Base-by-base conservation (phyloP, 371 early-diverging fungal species). In the Mortierella sp. region DNA sequence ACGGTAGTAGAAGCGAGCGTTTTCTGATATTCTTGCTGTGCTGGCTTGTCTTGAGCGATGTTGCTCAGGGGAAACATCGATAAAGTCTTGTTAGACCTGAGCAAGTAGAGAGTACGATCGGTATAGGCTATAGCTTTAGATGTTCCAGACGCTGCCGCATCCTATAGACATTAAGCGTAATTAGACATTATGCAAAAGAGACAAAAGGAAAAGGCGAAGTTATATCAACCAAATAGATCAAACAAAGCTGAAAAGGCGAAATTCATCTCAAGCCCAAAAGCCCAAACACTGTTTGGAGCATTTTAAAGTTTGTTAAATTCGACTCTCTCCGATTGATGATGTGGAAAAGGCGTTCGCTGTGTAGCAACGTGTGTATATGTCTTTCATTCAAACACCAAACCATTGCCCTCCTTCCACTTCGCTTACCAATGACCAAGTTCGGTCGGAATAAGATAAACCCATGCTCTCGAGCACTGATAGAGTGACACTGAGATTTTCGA, bases 371-470 rank as follows among this genome's bases (percentile, higher is more conserved):
- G n/a, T n/a, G n/a, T n/a, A n/a, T n/a, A n/a, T n/a, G n/a, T n/a
- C n/a, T n/a, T n/a, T n/a, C n/a, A n/a, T n/a, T n/a, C n/a, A n/a
- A n/a, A n/a, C n/a, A n/a, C n/a, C n/a, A n/a, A n/a, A n/a, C n/a
- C n/a, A n/a, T n/a, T n/a, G n/a, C n/a, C 37, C 37, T 6, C 37
- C 6, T 37, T 37, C 14, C 14, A 43, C 17, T 17, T 24, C 5
- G 19, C 62, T 61, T 43, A 61, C 62, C 54, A 61, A 21, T 12
- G 54, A 15, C 53, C 52, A 66, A 0, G 39, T 46, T 21, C 17
- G 47, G 23, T 53, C 53, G 28, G 59, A 55, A 6, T 64, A 44
- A 30, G 56, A 50, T 8, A 65, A 43, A 31, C 27, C 52, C 12
- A 37, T 23, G 19, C 58, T 41, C 1, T 28, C 26, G 14, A 65